phyloP scores from a whole-genome alignment of 495 filamentous ascomycete genomes.

The Aspergillus sclerotioniger region DNA sequence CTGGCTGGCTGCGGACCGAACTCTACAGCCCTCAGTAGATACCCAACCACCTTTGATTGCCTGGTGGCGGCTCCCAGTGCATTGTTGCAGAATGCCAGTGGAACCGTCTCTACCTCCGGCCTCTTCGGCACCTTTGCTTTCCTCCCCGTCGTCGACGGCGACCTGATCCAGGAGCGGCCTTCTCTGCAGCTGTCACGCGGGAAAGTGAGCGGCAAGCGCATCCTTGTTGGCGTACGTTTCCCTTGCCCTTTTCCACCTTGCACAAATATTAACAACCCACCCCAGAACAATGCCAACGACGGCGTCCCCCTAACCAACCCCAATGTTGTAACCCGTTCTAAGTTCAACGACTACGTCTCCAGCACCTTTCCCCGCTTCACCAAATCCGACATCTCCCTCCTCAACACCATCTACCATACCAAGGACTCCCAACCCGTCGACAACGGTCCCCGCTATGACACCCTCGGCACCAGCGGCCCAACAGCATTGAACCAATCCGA shows the following conservation, averaged over 20 bases:
- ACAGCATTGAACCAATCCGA: slow-evolving; percentile 45
- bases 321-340: slow-evolving; percentile 44
- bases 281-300: slow-evolving; percentile 54
- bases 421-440: slow-evolving; percentile 20
- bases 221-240: slow-evolving; percentile 46
- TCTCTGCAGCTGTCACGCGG: slow-evolving; percentile 49
- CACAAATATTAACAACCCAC: slow-evolving; percentile 4
- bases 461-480: slow-evolving; percentile 43
- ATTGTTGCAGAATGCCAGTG: slow-evolving; percentile 56
- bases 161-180: slow-evolving; percentile 52
- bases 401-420: slow-evolving; percentile 47
- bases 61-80: slow-evolving; percentile 49
- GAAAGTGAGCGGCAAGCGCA: slow-evolving; percentile 50
- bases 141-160: slow-evolving; percentile 61
- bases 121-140: slow-evolving; percentile 57
- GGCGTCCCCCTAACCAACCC: slow-evolving; percentile 51
- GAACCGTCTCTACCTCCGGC: slow-evolving; percentile 43
- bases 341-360: slow-evolving; percentile 44
- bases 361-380: slow-evolving; percentile 51
- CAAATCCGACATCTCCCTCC: slow-evolving; percentile 38
- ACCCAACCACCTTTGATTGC: slow-evolving; percentile 48
- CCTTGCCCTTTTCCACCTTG: background rate
- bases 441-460: slow-evolving; percentile 36
- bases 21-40: slow-evolving; percentile 15
- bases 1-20: slow-evolving; percentile 47